Percentiles rank a stretch among this genome's conserved stretches.
Evolutionary conservation across 352 stramenopile species (phyloP).

Genomic region (Pythium chondricola): DNA sequence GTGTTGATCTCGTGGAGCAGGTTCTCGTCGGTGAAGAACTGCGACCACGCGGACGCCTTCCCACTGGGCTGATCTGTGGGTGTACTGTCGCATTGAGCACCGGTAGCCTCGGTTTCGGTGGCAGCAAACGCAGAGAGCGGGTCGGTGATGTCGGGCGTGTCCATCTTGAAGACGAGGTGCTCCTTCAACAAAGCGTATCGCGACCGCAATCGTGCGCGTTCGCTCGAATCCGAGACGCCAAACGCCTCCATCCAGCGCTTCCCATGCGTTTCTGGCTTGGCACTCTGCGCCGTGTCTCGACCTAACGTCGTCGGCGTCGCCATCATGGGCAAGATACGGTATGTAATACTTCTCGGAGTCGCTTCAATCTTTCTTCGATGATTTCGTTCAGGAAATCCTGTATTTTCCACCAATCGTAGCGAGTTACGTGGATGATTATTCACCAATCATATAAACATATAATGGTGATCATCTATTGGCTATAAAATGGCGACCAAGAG

Average conservation of each 20-base stretch:
- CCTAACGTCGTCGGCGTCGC: background rate
- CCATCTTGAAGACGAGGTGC: conserved; percentile 59
- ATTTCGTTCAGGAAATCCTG: too few species aligned
- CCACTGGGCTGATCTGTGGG: background rate
- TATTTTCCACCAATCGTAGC: background rate
- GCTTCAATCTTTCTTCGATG: background rate
- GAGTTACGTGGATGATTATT: too few species aligned
- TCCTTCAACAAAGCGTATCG: conserved; percentile 56
- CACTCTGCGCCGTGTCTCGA: background rate
- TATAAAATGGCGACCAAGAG: too few species aligned
- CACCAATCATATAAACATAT: too few species aligned
- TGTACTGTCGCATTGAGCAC: background rate
- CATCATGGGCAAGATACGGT: conserved; percentile 4
- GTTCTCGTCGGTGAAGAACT: conserved; percentile 66
- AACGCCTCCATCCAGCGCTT: conserved; percentile 28
- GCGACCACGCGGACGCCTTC: conserved; percentile 26
- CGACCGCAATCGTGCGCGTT: conserved; percentile 20
- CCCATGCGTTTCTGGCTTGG: conserved; percentile 5
- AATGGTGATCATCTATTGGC: too few species aligned
- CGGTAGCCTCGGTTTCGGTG: background rate
- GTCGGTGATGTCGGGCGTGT: conserved; percentile 38
- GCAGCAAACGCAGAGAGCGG: conserved; percentile 34
- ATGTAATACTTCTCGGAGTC: background rate
- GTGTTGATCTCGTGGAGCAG: conserved; percentile 80
- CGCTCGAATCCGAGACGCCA: conserved; percentile 17